Evolutionary conservation across 1,284 basidiomycete genomes (phyloP).

Genomic region (Boletus mariae): DNA sequence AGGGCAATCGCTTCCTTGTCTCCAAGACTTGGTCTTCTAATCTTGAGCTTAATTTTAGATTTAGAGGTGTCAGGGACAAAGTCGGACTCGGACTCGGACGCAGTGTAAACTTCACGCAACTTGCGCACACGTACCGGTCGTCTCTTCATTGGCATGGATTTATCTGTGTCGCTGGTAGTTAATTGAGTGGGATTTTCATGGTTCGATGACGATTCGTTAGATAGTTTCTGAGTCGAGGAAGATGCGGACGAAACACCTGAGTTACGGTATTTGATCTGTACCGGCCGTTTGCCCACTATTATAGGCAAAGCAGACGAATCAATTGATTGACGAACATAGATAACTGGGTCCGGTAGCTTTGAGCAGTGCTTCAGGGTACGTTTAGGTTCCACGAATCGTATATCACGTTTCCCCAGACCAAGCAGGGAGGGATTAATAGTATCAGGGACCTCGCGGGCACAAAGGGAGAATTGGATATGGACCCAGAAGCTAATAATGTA

Average conservation of each 20-base stretch:
- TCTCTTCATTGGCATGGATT: slow-evolving; percentile 3
- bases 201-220: slow-evolving; percentile 1
- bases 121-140: slow-evolving; percentile 17
- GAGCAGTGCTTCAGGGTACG: slow-evolving; percentile 6
- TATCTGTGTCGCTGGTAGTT: neutral
- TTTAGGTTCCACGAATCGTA: neutral
- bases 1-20: neutral
- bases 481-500: neutral
- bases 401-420: slow-evolving; percentile 10
- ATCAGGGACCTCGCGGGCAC: neutral
- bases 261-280: slow-evolving; percentile 32
- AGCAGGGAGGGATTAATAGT: slow-evolving; percentile 34
- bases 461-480: slow-evolving; percentile 3
- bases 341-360: slow-evolving; percentile 25
- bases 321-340: slow-evolving; percentile 30
- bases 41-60: slow-evolving; percentile 4
- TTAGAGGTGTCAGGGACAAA: slow-evolving; percentile 12
- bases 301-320: slow-evolving; percentile 21
- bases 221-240: slow-evolving; percentile 1
- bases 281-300: slow-evolving; percentile 23
- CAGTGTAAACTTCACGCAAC: slow-evolving; percentile 6
- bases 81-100: slow-evolving; percentile 10
- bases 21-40: slow-evolving; percentile 1
- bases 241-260: slow-evolving; percentile 1
- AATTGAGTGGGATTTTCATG: neutral